These are phyloP conservation scores for Torulaspora gathmanii DNA, from an alignment of 805 yeast species.

Conservation along the genomic window DNA sequence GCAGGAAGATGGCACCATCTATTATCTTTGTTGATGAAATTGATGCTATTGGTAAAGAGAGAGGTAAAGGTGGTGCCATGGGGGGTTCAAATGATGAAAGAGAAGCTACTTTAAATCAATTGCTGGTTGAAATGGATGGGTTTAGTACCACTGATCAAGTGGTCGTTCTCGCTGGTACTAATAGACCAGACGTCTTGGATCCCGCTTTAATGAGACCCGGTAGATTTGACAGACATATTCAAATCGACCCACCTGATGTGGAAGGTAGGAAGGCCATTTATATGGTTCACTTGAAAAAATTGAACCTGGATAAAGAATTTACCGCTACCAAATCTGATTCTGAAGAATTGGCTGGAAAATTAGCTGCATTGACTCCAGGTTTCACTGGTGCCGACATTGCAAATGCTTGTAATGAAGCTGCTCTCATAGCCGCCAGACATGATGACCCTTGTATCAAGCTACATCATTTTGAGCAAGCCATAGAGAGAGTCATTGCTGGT, in stretches of 20 bases:
- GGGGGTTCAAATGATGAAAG: conserved; percentile 89
- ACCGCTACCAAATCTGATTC: conserved; percentile 47
- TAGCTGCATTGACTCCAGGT: conserved; percentile 91
- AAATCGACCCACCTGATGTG: conserved; percentile 80
- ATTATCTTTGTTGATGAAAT: conserved; percentile 91
- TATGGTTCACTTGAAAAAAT: conserved; percentile 65
- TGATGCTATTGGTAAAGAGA: conserved; percentile 89
- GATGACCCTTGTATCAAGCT: conserved; percentile 58
- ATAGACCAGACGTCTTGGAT: conserved; percentile 86
- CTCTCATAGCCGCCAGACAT: conserved; percentile 83
- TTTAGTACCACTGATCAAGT: conserved; percentile 84
- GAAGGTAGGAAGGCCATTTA: conserved; percentile 87
- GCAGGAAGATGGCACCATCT: conserved; percentile 84
- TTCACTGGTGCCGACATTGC: conserved; percentile 96
- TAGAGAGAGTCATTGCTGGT: conserved; percentile 94
- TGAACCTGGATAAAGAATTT: conserved; percentile 19
- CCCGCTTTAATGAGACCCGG: conserved; percentile 91
- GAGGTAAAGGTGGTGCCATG: conserved; percentile 66
- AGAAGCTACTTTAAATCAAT: conserved; percentile 86
- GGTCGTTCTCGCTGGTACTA: conserved; percentile 92
- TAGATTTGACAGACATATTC: conserved; percentile 85
- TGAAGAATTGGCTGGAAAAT: conserved; percentile 68
- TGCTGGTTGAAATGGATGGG: conserved; percentile 94
- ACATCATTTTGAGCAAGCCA: conserved; percentile 83
- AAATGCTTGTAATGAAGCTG: conserved; percentile 91